These are phyloP conservation scores for Oryza australiensis DNA, from an alignment of 176 grass and related monocot genomes.

Conservation along the genomic window DNA sequence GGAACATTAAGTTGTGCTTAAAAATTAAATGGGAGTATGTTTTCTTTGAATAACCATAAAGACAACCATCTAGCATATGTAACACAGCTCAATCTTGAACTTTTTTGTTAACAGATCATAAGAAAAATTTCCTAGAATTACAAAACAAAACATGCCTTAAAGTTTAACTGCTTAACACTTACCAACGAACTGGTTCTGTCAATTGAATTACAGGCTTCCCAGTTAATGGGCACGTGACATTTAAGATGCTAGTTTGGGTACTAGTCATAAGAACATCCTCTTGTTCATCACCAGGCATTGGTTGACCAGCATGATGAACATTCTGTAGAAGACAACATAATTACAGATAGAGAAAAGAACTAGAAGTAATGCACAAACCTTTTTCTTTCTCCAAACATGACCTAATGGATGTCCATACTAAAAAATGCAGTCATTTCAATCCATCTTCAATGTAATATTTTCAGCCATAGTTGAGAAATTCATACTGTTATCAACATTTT, in stretches of 20 bases:
- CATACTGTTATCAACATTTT: too few species aligned
- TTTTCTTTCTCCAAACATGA: not conserved
- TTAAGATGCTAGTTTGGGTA: slow-evolving; percentile 64
- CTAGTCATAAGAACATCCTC: slow-evolving; percentile 93
- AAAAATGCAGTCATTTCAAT: not conserved
- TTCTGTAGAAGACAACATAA: slow-evolving; percentile 53
- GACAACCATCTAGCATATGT: not conserved
- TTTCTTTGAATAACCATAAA: not conserved
- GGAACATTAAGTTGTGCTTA: not conserved
- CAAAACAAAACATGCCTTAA: not conserved
- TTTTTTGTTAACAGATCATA: not conserved
- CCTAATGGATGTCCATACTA: not conserved
- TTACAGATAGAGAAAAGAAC: not conserved
- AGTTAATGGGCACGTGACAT: slow-evolving; percentile 71
- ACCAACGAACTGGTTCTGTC: slow-evolving; percentile 80
- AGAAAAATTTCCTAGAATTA: not conserved
- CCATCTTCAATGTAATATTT: not conserved
- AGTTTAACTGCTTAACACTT: slow-evolving; percentile 56
- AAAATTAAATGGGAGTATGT: not conserved
- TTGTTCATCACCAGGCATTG: slow-evolving; percentile 94
- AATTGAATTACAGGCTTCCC: slow-evolving; percentile 74
- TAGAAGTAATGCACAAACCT: not conserved
- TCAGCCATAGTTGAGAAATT: not conserved
- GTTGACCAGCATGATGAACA: slow-evolving; percentile 81
- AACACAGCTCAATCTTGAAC: not conserved